Evolutionary conservation across 2,329 filamentous ascomycete genomes (phyloP), one percentile per base, ranked within the genome.

Genomic region (Alternaria incomplexa): DNA sequence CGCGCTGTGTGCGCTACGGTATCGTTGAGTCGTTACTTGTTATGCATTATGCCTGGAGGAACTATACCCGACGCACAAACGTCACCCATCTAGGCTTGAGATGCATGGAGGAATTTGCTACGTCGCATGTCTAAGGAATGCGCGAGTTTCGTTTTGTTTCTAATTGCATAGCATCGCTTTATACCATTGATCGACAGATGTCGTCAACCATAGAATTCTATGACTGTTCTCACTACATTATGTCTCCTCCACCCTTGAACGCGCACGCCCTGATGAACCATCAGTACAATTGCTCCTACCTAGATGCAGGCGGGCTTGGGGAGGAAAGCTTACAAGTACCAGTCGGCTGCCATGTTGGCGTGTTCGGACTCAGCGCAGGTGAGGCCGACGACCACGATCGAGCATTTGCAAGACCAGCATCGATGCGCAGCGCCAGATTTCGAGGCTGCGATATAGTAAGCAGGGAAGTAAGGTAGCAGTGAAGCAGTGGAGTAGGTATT

Each of bases 51-150:
- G 58, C 58, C 56, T 61, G 62, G 56, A 56, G 60, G 59, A 68
- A 68, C 65, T 65, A 73, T 73, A 73, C 71, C 71, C 71, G 71
- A 72, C 70, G 68, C 67, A 62, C 50, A 63, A 70, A 62, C 71
- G 68, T 67, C 66, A 67, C 45, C 28, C 15, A 51, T 55, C 51
- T 58, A 44, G 61, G 45, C 50, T 25, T 20, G 50, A 56, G 54
- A 55, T 50, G 59, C 55, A 57, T 58, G 52, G 43, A 58, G 48
- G 45, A 51, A 23, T 50, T 57, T 48, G 32, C 32, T 47, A 45
- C 30, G 43, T 56, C 44, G 23, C 17, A 20, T 43, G 44, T 22
- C 46, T 25, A n/a, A 32, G 26, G 23, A 28, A 58, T 61, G 55
- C 17, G 32, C n/a, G 20, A 54, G 22, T 62, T 52, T 54, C 23